These are phyloP conservation scores for Yamadazyma spencermartinsiae DNA, from an alignment of 1,139 yeast species.

Conservation along the genomic window DNA sequence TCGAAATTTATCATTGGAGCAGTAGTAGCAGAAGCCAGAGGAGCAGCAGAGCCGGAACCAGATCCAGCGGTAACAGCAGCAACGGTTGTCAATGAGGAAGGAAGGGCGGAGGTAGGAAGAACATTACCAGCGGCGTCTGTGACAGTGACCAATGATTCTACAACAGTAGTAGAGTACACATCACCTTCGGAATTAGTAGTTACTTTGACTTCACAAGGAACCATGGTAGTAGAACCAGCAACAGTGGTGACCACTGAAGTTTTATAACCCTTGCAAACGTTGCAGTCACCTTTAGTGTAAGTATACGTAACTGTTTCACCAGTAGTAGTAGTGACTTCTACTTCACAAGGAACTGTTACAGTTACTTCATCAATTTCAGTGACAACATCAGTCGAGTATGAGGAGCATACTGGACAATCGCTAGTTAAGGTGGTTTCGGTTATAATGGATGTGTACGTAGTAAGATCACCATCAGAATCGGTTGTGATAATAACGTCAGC, in stretches of 20 bases:
- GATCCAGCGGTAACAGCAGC: background rate
- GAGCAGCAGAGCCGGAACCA: background rate
- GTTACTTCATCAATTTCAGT: conserved; percentile 10
- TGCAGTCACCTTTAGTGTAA: conserved; percentile 18
- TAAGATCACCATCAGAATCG: background rate
- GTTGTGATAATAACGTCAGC: background rate
- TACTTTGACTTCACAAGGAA: conserved; percentile 9
- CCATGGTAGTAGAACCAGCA: conserved; percentile 7
- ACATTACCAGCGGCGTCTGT: background rate
- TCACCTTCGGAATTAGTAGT: conserved; percentile 1
- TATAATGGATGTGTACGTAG: background rate
- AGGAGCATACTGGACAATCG: conserved; percentile 7
- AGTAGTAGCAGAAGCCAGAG: background rate
- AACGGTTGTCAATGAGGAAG: background rate
- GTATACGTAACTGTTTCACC: conserved; percentile 7
- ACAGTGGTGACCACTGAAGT: conserved; percentile 5
- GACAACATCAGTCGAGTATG: conserved; percentile 8
- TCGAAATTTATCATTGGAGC: background rate
- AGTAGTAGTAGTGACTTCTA: conserved; percentile 8
- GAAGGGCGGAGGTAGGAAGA: background rate
- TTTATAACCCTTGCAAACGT: conserved; percentile 9
- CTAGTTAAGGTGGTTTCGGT: background rate
- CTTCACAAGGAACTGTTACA: conserved; percentile 11
- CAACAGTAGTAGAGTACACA: background rate
- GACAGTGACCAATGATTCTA: background rate